These are phyloP conservation scores for Vanderwaltozyma verrucispora DNA, from an alignment of 805 yeast genomes.

Conservation along the genomic window DNA sequence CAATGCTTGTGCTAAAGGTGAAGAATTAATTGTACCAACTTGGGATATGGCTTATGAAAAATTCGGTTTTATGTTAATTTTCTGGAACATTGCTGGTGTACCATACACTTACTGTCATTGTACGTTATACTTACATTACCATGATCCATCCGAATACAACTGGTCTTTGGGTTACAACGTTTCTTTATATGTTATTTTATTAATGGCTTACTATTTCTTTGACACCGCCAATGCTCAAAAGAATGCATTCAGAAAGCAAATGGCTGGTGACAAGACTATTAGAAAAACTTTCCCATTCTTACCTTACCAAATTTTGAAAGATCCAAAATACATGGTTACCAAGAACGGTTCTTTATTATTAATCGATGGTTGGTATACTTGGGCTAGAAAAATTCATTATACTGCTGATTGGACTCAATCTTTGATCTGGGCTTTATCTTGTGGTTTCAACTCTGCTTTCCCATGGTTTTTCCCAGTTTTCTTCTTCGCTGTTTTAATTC, in stretches of 20 bases:
- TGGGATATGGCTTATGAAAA: constrained; percentile 99
- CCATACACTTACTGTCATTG: constrained; percentile 97
- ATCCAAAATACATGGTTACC: constrained; percentile 81
- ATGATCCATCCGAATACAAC: constrained; percentile 71
- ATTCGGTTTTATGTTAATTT: constrained; percentile 96
- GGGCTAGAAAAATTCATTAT: constrained; percentile 90
- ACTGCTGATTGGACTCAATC: constrained; percentile 90
- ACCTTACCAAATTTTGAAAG: constrained; percentile 69
- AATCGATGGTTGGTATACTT: constrained; percentile 90
- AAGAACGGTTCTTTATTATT: constrained; percentile 74
- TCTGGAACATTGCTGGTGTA: constrained; percentile 99
- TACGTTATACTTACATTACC: constrained; percentile 72
- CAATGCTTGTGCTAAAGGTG: constrained; percentile 96
- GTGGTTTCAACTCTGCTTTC: constrained; percentile 80
- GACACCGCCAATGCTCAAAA: constrained; percentile 94
- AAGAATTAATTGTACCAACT: constrained; percentile 91
- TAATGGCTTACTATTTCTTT: constrained; percentile 79
- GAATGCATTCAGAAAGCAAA: constrained; percentile 74
- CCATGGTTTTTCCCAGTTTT: constrained; percentile 96
- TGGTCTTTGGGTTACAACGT: constrained; percentile 57
- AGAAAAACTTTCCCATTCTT: constrained; percentile 91
- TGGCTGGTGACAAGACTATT: constrained; percentile 66
- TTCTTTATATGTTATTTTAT: constrained; percentile 43
- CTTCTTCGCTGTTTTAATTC: constrained; percentile 77
- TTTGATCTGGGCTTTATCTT: constrained; percentile 81